phyloP scores from a whole-genome alignment of 2,329 filamentous ascomycete species.

The Akanthomyces lecanii region DNA sequence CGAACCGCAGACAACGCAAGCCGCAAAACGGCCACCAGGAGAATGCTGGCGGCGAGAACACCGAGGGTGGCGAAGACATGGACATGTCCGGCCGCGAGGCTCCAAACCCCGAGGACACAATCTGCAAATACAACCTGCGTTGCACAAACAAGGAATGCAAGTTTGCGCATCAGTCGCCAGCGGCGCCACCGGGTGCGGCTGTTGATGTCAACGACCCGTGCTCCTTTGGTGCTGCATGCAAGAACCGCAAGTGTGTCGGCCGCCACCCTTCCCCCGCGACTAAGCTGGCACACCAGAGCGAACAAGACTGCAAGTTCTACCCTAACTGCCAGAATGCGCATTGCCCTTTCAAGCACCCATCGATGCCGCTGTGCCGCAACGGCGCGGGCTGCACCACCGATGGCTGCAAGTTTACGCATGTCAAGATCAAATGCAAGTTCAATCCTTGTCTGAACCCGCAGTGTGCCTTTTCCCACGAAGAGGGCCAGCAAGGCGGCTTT shows the following conservation, averaged over 20 bases:
- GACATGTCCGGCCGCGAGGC: conserved; percentile 58
- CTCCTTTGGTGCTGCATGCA: conserved; percentile 84
- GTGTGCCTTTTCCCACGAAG: conserved; percentile 85
- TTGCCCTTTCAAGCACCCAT: conserved; percentile 86
- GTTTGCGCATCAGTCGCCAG: conserved; percentile 92
- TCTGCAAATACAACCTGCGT: conserved; percentile 85
- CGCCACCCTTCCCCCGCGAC: conserved; percentile 89
- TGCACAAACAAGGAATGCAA: conserved; percentile 89
- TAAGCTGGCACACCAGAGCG: conserved; percentile 70
- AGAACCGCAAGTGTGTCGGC: conserved; percentile 88
- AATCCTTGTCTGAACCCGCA: conserved; percentile 85
- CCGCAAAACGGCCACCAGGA: conserved; percentile 38
- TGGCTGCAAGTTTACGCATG: conserved; percentile 87
- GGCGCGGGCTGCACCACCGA: conserved; percentile 79
- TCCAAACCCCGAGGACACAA: conserved; percentile 57
- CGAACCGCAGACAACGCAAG: conserved; percentile 44
- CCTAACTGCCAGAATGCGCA: conserved; percentile 84
- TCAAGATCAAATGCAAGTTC: conserved; percentile 80
- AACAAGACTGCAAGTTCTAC: conserved; percentile 86
- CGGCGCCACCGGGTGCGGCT: conserved; percentile 69
- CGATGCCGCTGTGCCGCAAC: conserved; percentile 83
- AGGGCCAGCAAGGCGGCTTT: conserved; percentile 82
- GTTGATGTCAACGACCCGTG: conserved; percentile 80
- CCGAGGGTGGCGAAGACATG: conserved; percentile 53
- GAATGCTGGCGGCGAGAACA: conserved; percentile 31